Evolutionary conservation across 495 filamentous ascomycete species (phyloP).

Genomic region (Oleoguttula mirabilis): DNA sequence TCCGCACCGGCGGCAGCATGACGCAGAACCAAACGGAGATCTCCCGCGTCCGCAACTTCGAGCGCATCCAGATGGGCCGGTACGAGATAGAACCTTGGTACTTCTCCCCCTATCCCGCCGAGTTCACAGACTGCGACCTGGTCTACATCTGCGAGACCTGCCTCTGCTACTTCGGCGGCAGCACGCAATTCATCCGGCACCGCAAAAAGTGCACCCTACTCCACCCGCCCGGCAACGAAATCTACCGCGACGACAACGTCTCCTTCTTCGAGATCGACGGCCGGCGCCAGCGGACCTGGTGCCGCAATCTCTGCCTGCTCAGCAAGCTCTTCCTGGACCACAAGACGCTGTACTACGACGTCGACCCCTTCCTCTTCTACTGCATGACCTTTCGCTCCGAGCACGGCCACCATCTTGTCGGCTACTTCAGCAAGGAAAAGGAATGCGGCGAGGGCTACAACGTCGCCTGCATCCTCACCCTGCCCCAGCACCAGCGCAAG

Average conservation of each 20-base stretch:
- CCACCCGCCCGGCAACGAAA: slow-evolving; percentile 94
- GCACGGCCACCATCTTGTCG: slow-evolving; percentile 81
- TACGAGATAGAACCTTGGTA: slow-evolving; percentile 96
- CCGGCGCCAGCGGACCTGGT: slow-evolving; percentile 89
- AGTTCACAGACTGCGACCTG: slow-evolving; percentile 71
- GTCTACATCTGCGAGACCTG: slow-evolving; percentile 98
- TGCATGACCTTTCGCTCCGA: slow-evolving; percentile 86
- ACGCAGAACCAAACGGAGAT: slow-evolving; percentile 97
- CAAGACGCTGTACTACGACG: slow-evolving; percentile 99
- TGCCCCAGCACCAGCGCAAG: slow-evolving; percentile 90
- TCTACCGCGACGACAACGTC: slow-evolving; percentile 87
- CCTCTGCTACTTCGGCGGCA: slow-evolving; percentile 73
- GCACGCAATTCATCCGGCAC: slow-evolving; percentile 69
- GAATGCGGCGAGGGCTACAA: slow-evolving; percentile 94
- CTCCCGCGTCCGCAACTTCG: slow-evolving; percentile 87
- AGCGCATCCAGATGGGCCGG: slow-evolving; percentile 82
- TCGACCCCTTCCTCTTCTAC: slow-evolving; percentile 97
- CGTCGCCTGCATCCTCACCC: slow-evolving; percentile 89
- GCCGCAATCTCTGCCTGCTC: slow-evolving; percentile 86
- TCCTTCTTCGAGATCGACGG: slow-evolving; percentile 98
- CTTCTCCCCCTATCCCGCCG: slow-evolving; percentile 89
- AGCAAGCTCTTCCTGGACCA: slow-evolving; percentile 96
- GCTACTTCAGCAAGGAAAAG: slow-evolving; percentile 98
- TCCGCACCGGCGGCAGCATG: slow-evolving; percentile 90
- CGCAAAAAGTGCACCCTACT: slow-evolving; percentile 80